phyloP scores from a whole-genome alignment of 768 basidiomycete species.

The Amanita polypyramis region DNA sequence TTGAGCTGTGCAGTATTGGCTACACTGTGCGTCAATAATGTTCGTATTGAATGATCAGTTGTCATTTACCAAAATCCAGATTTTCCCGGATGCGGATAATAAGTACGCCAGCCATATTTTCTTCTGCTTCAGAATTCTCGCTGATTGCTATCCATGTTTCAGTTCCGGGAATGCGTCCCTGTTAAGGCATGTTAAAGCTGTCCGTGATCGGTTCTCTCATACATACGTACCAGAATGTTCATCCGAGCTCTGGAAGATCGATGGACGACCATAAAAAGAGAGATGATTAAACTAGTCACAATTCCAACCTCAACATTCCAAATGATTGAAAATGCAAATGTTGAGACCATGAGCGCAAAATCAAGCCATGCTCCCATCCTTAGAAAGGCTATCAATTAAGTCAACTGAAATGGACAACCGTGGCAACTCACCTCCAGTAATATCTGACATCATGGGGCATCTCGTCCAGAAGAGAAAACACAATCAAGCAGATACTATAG shows the following conservation, averaged over 20 bases:
- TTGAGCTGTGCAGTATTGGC: slow-evolving; percentile 95
- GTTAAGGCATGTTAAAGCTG: not conserved
- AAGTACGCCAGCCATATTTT: slow-evolving; percentile 70
- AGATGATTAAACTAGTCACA: slow-evolving; percentile 78
- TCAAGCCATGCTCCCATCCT: slow-evolving; percentile 94
- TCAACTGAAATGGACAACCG: not conserved
- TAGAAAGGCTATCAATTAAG: not conserved
- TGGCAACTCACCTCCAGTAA: slow-evolving; percentile 58
- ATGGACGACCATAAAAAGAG: slow-evolving; percentile 81
- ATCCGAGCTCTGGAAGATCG: slow-evolving; percentile 84
- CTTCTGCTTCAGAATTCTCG: slow-evolving; percentile 76
- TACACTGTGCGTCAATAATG: slow-evolving; percentile 15
- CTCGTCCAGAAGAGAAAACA: slow-evolving; percentile 75
- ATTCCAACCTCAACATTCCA: slow-evolving; percentile 93
- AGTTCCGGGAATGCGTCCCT: slow-evolving; percentile 86
- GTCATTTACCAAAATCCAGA: slow-evolving; percentile 71
- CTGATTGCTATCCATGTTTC: slow-evolving; percentile 85
- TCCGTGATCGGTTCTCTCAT: not conserved
- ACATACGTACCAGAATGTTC: slow-evolving; percentile 66
- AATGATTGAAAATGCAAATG: slow-evolving; percentile 79
- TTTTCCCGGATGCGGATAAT: slow-evolving; percentile 87
- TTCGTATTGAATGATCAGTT: not conserved
- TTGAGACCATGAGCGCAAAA: slow-evolving; percentile 74
- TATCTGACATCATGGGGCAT: slow-evolving; percentile 80
- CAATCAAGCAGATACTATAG: slow-evolving; percentile 70